Evolutionary conservation across 139 green algal species (phyloP), one percentile per base, ranked within the genome.

Genomic region (Nannochloris sp.): DNA sequence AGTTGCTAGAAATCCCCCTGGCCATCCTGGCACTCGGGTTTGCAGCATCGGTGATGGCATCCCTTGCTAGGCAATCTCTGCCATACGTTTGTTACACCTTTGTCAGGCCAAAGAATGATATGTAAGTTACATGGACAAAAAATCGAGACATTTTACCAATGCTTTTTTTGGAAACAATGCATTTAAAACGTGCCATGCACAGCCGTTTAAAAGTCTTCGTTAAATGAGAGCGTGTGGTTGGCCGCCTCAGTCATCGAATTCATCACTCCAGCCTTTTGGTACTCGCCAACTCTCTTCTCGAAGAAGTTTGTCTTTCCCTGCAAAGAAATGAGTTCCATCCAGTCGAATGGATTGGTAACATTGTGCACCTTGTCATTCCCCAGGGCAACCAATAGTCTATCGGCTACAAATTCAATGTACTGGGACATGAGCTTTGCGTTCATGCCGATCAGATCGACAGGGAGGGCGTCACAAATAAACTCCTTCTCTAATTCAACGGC

Each of bases 401-500:
- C 93, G 6, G 93, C 92, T 26, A 95, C 85, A 77, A 98, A 99
- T 69, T 97, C 79, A 62, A 99, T 96, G 89, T 99, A 99, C 66
- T 76, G 50, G 1, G 46, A 29, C 86, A 93, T 91, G 1, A 87
- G 67, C 37, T 60, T 48, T 56, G 28, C 61, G 69, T 94, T 94
- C 87, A 95, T 95, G 71, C 88, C 88, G 40, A 95, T 94, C 29
- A 95, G 72, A 17, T 82, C 82, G 14, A 89, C 82, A 2, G 88
- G 88, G 33, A 95, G 71, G 2, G 90, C 79, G 3, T 98, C 90
- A 56, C 76, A 89, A 10, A 98, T 71, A 68, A 98, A 99, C 77
- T 96, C 87, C 67, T 87, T 81, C 79, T 99, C 93, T 53, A 98
- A 96, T 6, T 69, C 70, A 8, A 99, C 93, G 3, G 93, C 93